Evolutionary conservation across 2,329 filamentous ascomycete species (phyloP), one percentile per base, ranked within the genome.

Genomic region (Diplocarpon rosae): DNA sequence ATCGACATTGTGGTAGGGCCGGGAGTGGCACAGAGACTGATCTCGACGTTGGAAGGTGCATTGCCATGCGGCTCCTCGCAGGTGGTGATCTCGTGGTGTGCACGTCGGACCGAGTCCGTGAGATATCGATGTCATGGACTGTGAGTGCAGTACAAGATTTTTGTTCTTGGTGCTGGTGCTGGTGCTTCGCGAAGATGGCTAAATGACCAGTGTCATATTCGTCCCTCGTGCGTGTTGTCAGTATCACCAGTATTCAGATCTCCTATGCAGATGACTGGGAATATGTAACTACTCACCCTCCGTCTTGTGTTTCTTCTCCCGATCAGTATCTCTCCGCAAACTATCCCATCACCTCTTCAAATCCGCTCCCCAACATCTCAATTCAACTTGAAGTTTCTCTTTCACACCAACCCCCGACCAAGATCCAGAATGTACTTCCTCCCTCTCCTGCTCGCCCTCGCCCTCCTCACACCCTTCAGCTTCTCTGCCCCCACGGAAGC

Each of bases 41-140:
- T 20, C 30, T 17, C 31, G 30, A 14, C 9, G 30, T 32, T 9
- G 30, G 20, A 7, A 24, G 20, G 11, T 32, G 30, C 30, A 32
- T 14, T 12, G 30, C 30, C 11, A 37, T 37, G 15, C 33, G 41
- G 41, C 41, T 43, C 41, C 34, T 37, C 37, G 41, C 41, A 37
- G 33, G 31, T 15, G 15, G 12, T 37, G 41, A 43, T 30, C 34
- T 37, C 28, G 41, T 43, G 41, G 41, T 15, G 24, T 20, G 16
- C 35, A 9, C 30, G 9, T 14, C 30, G 30, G 10, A 32, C 30
- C 20, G 7, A 24, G 20, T 24, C 20, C 20, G 20, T 24, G 20
- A 24, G 20, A 24, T 24, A 7, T 24, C 7, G 20, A 24, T 24
- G 10, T 32, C 30, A 32, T 32, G 30, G 15, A 10, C 33, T 35